These are phyloP conservation scores for Trichoderma gracile DNA, from an alignment of 2,329 filamentous ascomycete genomes.

Conservation along the genomic window DNA sequence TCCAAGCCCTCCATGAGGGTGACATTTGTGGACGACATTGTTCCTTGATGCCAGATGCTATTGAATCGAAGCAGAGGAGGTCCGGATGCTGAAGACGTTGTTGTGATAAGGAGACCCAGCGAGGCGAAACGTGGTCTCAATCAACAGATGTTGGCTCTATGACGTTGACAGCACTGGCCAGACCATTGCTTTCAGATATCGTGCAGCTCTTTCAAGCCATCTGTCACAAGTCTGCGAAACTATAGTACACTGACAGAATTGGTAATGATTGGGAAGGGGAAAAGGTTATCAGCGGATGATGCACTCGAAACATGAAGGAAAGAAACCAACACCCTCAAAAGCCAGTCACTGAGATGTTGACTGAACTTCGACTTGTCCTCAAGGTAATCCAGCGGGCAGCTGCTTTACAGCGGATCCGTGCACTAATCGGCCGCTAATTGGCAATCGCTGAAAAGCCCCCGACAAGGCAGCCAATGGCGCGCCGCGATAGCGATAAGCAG, in stretches of 20 bases:
- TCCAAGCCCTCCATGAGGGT: slow-evolving; percentile 34
- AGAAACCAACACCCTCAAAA: too few species aligned
- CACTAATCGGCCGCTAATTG: not conserved
- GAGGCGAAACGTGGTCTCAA: slow-evolving; percentile 26
- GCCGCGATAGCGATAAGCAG: not conserved
- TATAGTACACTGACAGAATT: not conserved
- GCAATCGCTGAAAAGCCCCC: not conserved
- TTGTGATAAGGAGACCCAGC: not conserved
- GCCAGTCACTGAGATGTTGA: not conserved
- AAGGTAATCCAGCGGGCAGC: not conserved
- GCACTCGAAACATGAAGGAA: too few species aligned
- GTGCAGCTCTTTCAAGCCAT: not conserved
- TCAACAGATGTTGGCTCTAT: not conserved
- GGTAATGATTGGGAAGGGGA: too few species aligned
- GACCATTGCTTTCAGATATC: not conserved
- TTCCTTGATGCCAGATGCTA: not conserved
- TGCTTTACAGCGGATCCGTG: not conserved
- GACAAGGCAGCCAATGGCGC: slow-evolving; percentile 23
- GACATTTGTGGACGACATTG: slow-evolving; percentile 32
- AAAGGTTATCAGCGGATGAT: too few species aligned
- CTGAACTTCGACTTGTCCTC: not conserved
- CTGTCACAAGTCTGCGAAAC: not conserved
- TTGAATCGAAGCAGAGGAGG: not conserved
- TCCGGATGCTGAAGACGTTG: not conserved
- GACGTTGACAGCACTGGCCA: not conserved